Evolutionary conservation across 306 rosid species (phyloP).

Genomic region (Castanea mollissima): DNA sequence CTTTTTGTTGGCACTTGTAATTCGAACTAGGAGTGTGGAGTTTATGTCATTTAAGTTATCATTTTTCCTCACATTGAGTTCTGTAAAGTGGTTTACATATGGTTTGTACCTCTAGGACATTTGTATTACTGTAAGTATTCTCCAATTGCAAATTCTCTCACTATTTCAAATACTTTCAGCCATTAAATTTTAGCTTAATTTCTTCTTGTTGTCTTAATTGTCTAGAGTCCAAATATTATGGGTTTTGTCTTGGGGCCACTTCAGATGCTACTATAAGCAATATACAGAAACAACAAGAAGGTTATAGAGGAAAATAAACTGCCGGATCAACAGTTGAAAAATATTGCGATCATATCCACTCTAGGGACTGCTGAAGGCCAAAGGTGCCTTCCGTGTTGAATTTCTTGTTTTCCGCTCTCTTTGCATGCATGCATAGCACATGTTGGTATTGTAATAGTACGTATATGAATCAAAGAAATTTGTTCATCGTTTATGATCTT

Average conservation of each 20-base stretch:
- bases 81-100: slow-evolving; percentile 77
- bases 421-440: neutral
- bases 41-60: slow-evolving; percentile 79
- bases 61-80: slow-evolving; percentile 79
- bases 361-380: slow-evolving; percentile 14
- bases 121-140: slow-evolving; percentile 68
- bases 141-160: neutral
- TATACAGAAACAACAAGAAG: slow-evolving; percentile 37
- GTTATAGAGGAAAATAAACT: slow-evolving; percentile 19
- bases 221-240: slow-evolving; percentile 66
- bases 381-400: neutral
- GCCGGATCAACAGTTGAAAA: slow-evolving; percentile 17
- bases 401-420: neutral
- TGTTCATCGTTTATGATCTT: neutral
- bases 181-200: neutral
- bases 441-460: neutral
- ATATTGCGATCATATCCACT: slow-evolving; percentile 14
- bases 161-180: neutral
- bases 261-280: slow-evolving; percentile 65
- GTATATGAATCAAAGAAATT: neutral
- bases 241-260: slow-evolving; percentile 63
- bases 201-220: neutral
- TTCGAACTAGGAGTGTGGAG: slow-evolving; percentile 74
- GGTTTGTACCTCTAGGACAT: slow-evolving; percentile 72
- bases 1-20: slow-evolving; percentile 51